These are phyloP conservation scores for Kazachstania taianensis DNA, from an alignment of 805 yeast genomes.

Conservation along the genomic window DNA sequence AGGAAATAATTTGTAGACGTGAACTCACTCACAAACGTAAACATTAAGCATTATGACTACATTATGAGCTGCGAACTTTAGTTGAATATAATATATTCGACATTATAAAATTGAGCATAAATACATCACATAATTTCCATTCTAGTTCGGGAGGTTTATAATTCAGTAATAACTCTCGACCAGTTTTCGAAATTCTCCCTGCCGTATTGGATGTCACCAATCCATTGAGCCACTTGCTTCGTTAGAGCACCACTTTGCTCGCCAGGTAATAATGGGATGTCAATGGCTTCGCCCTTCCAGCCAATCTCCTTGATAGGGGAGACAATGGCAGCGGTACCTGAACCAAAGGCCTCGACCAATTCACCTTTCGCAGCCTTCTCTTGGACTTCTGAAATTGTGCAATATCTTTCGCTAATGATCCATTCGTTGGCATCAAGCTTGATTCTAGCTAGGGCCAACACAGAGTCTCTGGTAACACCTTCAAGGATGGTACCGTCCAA, in stretches of 20 bases:
- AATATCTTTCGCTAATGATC: conserved; percentile 74
- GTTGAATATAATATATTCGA: too few relatives aligned
- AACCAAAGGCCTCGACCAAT: conserved; percentile 86
- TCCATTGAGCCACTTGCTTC: conserved; percentile 69
- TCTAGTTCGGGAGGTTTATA: too few relatives aligned
- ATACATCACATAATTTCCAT: too few relatives aligned
- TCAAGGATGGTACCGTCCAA: conserved; percentile 92
- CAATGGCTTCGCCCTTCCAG: conserved; percentile 58
- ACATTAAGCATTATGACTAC: too few relatives aligned
- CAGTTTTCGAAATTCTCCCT: conserved; percentile 50
- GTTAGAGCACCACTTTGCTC: conserved; percentile 73
- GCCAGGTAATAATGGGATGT: conserved; percentile 70
- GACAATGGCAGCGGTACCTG: conserved; percentile 98
- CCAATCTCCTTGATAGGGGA: conserved; percentile 84
- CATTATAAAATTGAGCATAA: too few relatives aligned
- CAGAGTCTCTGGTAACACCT: conserved; percentile 91
- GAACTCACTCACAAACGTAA: too few relatives aligned
- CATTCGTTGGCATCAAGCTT: conserved; percentile 67
- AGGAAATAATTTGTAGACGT: too few relatives aligned
- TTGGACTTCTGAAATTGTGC: conserved; percentile 67
- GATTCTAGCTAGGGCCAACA: conserved; percentile 64
- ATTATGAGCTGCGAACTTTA: too few relatives aligned
- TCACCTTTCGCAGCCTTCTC: conserved; percentile 71
- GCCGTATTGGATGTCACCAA: conserved; percentile 83
- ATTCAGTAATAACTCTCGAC: conserved; percentile 29